Evolutionary conservation across 495 filamentous ascomycete genomes (phyloP), one percentile per base, ranked within the genome.

Genomic region (Talaromyces thailandensis): DNA sequence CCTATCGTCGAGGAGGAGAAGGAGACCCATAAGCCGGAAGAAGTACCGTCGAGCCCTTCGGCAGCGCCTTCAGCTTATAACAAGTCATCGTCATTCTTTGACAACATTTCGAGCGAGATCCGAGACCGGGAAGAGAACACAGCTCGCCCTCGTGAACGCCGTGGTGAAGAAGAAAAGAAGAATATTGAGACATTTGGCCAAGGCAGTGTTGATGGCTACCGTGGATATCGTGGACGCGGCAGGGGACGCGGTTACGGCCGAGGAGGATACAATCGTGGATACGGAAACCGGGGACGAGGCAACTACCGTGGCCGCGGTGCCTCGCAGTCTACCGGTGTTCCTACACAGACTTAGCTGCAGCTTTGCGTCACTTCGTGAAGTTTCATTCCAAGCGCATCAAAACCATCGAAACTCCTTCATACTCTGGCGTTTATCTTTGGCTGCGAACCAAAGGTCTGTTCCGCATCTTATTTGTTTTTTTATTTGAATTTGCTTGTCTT

Each of bases 131-230:
- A 91, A 43, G 92, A 96, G 68, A 81, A 79, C 18, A 74, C 67
- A n/a, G 79, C 79, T 32, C 86, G 87, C 63, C 93, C 93, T n/a
- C 86, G 90, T 21, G 91, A 96, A 70, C 96, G 93, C 86, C 85
- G 94, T 53, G 87, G 86, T 18, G 92, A 97, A 71, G 94, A 99
- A 71, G 87, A 92, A 65, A 92, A 88, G 74, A 90, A 91, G 73
- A 99, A 99, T 70, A 85, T 99, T 63, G 94, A 99, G 76, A 99
- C 94, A 0, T 99, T 99, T 67, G 94, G 94, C n/a, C 91, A 96
- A 73, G 92, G 93, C 50, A 96, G 91, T 66, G 93, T 99, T 18
- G 94, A 99, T 68, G 85, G 88, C 6, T 92, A 89, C 67, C 85
- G 90, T 60, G 88, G 85, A 60, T 90, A 84, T 69, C 74, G 84